Evolutionary conservation across 2,329 filamentous ascomycete species (phyloP).

Genomic region (Cladosporium sp.): DNA sequence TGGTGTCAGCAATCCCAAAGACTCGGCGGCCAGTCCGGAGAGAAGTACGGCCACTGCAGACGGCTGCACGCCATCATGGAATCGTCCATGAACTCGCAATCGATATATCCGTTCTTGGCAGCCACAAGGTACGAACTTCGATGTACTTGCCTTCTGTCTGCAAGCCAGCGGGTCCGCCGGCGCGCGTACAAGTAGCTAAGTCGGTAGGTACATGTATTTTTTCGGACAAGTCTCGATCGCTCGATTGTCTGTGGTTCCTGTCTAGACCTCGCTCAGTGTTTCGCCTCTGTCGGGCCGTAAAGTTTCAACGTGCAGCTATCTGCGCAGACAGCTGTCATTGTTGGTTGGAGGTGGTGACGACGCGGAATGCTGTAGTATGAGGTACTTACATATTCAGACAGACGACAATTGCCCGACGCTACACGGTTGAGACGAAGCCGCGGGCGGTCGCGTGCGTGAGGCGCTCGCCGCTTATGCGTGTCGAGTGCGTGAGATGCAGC

Average conservation of each 20-base stretch:
- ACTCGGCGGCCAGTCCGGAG: slow-evolving; percentile 9
- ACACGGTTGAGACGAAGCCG: not conserved
- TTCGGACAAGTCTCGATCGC: slow-evolving; percentile 9
- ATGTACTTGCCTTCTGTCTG: slow-evolving; percentile 3
- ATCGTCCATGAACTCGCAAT: not conserved
- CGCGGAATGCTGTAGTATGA: not conserved
- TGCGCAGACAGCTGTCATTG: not conserved
- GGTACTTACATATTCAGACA: not conserved
- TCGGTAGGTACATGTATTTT: too few species aligned
- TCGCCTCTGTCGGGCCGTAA: too few species aligned
- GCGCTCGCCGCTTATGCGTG: not conserved
- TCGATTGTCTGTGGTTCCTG: not conserved
- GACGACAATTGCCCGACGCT: not conserved
- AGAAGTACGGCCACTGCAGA: not conserved
- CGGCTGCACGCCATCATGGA: slow-evolving; percentile 2
- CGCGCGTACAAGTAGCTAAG: slow-evolving; percentile 8
- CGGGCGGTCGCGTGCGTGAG: slow-evolving; percentile 1
- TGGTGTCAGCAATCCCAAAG: slow-evolving; percentile 4
- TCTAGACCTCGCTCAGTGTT: slow-evolving; percentile 1
- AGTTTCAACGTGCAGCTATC: not conserved
- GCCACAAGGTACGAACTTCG: not conserved
- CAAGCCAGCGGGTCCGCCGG: slow-evolving; percentile 6
- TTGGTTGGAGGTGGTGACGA: not conserved
- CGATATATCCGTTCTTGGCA: slow-evolving; percentile 6
- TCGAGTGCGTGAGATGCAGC: not conserved